Evolutionary conservation across 768 basidiomycete species (phyloP).

Genomic region (Floccularia luteovirens): DNA sequence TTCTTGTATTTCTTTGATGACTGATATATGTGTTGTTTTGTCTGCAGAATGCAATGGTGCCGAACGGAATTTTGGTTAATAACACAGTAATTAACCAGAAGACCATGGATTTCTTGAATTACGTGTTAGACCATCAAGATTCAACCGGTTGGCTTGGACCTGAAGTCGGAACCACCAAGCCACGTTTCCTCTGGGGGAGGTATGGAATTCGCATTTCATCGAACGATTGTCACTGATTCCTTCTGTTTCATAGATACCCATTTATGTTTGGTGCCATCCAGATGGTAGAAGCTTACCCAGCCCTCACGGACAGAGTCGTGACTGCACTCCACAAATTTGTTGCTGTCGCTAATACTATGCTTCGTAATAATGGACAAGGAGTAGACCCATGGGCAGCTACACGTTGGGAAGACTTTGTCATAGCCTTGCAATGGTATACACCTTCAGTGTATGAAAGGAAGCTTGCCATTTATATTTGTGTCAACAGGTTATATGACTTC

Average conservation of each 20-base stretch:
- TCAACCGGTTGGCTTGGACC: conserved; percentile 50
- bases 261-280: conserved; percentile 55
- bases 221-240: neutral
- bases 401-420: conserved; percentile 54
- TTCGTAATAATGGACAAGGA: conserved; percentile 41
- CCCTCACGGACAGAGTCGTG: conserved; percentile 36
- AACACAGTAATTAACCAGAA: conserved; percentile 36
- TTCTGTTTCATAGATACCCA: conserved; percentile 30
- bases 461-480: neutral
- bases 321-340: conserved; percentile 47
- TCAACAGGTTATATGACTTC: conserved; percentile 42
- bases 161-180: conserved; percentile 44
- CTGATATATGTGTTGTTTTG: neutral
- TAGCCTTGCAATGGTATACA: conserved; percentile 42
- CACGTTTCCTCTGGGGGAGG: conserved; percentile 49
- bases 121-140: conserved; percentile 44
- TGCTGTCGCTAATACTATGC: conserved; percentile 43
- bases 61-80: conserved; percentile 39
- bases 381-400: conserved; percentile 47
- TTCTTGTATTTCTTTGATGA: neutral
- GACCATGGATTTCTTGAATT: conserved; percentile 39
- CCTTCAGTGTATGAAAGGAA: neutral
- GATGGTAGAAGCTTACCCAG: conserved; percentile 40
- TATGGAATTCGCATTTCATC: conserved; percentile 8
- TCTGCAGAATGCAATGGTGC: conserved; percentile 43